A percentile compares a stretch with the other conserved stretches of the same genome.
Evolutionary conservation across 2,329 filamentous ascomycete species (phyloP).

Genomic region (Coniochaeta hoffmannii): DNA sequence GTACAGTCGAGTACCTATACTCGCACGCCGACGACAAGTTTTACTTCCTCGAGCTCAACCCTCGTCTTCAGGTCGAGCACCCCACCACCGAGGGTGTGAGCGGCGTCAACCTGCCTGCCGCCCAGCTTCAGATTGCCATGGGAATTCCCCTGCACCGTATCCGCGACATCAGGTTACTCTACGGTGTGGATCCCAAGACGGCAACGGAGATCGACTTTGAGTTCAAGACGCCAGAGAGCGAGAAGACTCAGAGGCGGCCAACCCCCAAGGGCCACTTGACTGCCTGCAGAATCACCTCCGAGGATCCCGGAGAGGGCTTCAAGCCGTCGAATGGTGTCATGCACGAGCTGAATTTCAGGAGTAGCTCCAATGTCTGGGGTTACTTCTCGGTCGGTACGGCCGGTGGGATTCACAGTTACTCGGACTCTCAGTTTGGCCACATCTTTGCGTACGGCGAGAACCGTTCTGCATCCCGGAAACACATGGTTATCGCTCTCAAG

Average conservation of each 20-base stretch:
- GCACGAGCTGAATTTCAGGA: constrained; percentile 98
- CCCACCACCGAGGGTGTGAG: constrained; percentile 99
- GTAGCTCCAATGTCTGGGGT: constrained; percentile 98
- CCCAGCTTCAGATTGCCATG: constrained; percentile 98
- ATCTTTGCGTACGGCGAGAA: constrained; percentile 99
- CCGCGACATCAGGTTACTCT: constrained; percentile 90
- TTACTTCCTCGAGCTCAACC: constrained; percentile 98
- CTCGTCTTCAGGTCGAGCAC: constrained; percentile 98
- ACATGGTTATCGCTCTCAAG: constrained; percentile 98
- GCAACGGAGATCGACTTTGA: constrained; percentile 90
- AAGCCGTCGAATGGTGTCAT: constrained; percentile 99
- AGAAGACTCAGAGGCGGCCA: constrained; percentile 78
- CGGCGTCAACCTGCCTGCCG: constrained; percentile 92
- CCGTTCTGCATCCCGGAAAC: constrained; percentile 89
- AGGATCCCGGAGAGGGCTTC: constrained; percentile 98
- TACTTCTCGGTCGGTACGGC: constrained; percentile 98
- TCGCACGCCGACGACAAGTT: constrained; percentile 97
- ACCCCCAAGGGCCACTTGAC: constrained; percentile 95
- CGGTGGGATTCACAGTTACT: constrained; percentile 98
- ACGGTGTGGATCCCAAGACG: constrained; percentile 87
- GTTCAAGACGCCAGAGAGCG: constrained; percentile 80
- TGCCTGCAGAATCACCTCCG: constrained; percentile 97
- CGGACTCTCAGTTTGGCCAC: constrained; percentile 97
- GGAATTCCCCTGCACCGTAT: constrained; percentile 93
- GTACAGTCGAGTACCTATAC: constrained; percentile 98